A percentile compares a stretch with the other conserved stretches of the same genome.
Conservation (phyloP, 2,329 filamentous ascomycete genomes). For the Stylonectria norvegica region DNA sequence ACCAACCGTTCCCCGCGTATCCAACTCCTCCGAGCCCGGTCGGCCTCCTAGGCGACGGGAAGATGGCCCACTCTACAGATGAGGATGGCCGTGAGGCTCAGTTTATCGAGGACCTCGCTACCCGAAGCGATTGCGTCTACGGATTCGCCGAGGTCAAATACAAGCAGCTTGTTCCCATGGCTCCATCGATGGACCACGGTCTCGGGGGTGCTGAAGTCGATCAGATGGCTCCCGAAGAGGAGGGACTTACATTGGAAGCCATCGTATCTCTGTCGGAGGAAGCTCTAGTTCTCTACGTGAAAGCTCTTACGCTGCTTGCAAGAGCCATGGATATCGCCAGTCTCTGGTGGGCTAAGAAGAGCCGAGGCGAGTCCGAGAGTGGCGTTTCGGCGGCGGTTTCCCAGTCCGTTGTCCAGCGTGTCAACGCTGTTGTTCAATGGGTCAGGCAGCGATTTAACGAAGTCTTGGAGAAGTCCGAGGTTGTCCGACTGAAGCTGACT, state of each 20-base stretch:
- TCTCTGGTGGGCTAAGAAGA: constrained; percentile 83
- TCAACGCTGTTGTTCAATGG: constrained; percentile 96
- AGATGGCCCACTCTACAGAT: constrained; percentile 56
- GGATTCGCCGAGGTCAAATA: constrained; percentile 98
- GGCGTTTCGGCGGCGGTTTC: constrained; percentile 38
- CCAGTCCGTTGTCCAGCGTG: constrained; percentile 61
- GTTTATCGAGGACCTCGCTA: constrained; percentile 86
- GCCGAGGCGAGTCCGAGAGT: constrained; percentile 55
- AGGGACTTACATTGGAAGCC: constrained; percentile 80
- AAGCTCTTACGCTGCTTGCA: constrained; percentile 82
- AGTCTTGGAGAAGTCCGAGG: constrained; percentile 90
- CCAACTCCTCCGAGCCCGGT: constrained; percentile 60
- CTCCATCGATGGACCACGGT: constrained; percentile 72
- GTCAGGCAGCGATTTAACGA: constrained; percentile 93
- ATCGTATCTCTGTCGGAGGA: constrained; percentile 87
- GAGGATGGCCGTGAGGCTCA: constrained; percentile 78
- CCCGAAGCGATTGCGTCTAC: constrained; percentile 91
- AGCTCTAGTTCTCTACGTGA: constrained; percentile 92
- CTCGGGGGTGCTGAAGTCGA: constrained; percentile 61
- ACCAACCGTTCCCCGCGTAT: constrained; percentile 81
- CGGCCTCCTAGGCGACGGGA: constrained; percentile 65
- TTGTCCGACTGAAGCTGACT: constrained; percentile 83
- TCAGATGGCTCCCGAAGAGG: constrained; percentile 56
- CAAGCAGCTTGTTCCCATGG: constrained; percentile 87
- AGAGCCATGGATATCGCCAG: constrained; percentile 96